These are phyloP conservation scores for Spiraea crenata DNA, from an alignment of 331 rosid species.

Conservation along the genomic window DNA sequence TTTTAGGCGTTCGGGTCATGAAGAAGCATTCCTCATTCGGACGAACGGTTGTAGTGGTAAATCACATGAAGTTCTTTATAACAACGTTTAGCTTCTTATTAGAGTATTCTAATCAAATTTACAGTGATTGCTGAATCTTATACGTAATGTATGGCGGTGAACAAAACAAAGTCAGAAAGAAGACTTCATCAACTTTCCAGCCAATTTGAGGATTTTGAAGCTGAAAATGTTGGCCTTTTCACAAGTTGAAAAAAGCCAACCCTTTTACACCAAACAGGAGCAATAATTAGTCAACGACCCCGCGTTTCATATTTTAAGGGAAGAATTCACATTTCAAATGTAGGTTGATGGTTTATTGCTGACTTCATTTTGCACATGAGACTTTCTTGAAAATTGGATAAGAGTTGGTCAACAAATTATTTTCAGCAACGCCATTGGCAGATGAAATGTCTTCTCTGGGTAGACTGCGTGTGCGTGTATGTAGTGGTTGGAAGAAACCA, in stretches of 20 bases:
- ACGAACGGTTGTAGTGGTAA: not conserved
- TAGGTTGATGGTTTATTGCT: not conserved
- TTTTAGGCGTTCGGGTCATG: too few species aligned
- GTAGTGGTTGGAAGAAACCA: not conserved
- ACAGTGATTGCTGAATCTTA: too few species aligned
- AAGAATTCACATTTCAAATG: not conserved
- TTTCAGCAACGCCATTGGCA: not conserved
- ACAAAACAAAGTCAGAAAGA: conserved; percentile 18
- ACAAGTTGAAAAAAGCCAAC: not conserved
- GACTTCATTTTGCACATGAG: not conserved
- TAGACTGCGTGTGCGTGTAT: not conserved
- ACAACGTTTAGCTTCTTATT: not conserved
- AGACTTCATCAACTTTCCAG: not conserved
- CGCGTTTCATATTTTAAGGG: not conserved
- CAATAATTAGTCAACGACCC: conserved; percentile 1
- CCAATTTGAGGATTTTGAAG: not conserved
- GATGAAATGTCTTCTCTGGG: not conserved
- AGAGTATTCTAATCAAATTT: too few species aligned
- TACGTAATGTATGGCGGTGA: too few species aligned
- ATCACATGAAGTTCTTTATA: not conserved
- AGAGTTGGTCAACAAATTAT: conserved; percentile 11
- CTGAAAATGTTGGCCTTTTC: not conserved
- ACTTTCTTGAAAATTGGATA: conserved; percentile 5
- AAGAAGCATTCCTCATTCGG: too few species aligned
- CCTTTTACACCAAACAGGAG: not conserved